Evolutionary conservation across 768 basidiomycete genomes (phyloP).

Genomic region (Lyophyllum atratum): DNA sequence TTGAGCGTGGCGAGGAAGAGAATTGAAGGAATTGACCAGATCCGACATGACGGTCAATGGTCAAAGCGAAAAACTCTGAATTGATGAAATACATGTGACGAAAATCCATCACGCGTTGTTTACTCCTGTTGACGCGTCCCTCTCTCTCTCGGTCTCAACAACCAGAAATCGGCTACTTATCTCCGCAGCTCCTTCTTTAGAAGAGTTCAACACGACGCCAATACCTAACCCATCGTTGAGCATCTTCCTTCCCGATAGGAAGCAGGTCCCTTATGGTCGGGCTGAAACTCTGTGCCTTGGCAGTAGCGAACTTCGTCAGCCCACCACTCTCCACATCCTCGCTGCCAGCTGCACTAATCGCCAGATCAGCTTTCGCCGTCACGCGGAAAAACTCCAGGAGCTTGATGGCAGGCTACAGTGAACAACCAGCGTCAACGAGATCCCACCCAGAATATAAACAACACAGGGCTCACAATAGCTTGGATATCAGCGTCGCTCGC

Average conservation of each 20-base stretch:
- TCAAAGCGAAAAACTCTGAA: neutral
- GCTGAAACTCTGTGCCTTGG: constrained; percentile 14
- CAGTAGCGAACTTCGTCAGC: constrained; percentile 8
- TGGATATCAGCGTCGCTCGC: constrained; percentile 1
- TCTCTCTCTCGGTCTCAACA: no score
- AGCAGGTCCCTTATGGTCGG: constrained; percentile 4
- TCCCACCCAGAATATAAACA: neutral
- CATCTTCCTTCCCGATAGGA: constrained; percentile 7
- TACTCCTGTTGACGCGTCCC: neutral
- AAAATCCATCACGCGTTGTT: neutral
- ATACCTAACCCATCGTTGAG: constrained; percentile 13
- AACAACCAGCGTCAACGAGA: neutral
- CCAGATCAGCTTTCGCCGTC: constrained; percentile 23
- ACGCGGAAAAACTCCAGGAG: constrained; percentile 34
- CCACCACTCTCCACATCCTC: constrained; percentile 14
- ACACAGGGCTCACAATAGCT: constrained; percentile 10
- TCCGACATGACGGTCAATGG: constrained; percentile 2
- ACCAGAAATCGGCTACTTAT: no score
- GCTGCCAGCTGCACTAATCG: neutral
- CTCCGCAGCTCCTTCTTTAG: no score
- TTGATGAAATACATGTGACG: no score
- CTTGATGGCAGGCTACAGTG: constrained; percentile 34
- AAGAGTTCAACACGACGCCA: constrained; percentile 13
- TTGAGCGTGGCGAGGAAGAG: neutral
- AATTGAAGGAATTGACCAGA: constrained; percentile 29